Conservation (phyloP, 768 basidiomycete genomes). For the Pleurotus pulmonarius region DNA sequence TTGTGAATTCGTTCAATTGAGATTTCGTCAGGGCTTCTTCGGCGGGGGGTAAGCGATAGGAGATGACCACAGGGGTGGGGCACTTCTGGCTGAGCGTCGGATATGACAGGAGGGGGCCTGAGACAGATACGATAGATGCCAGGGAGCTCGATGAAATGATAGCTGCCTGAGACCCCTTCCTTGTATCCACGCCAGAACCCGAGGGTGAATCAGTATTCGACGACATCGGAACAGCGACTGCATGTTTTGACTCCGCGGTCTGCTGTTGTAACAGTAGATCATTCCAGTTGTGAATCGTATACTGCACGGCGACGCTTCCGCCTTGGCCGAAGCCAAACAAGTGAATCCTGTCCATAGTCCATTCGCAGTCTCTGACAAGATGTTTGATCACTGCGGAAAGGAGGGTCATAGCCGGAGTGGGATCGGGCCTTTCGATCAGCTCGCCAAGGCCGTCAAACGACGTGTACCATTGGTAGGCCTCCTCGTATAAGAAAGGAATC, state of each 20-base stretch:
- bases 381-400: slow-evolving; percentile 50
- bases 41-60: slow-evolving; percentile 48
- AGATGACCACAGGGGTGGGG: slow-evolving; percentile 60
- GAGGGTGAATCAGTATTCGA: background rate
- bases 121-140: slow-evolving; percentile 66
- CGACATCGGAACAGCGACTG: background rate
- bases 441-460: slow-evolving; percentile 83
- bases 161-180: slow-evolving; percentile 9
- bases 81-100: slow-evolving; percentile 54
- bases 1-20: slow-evolving; percentile 51
- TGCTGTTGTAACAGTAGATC: slow-evolving; percentile 20
- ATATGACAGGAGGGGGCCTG: slow-evolving; percentile 75
- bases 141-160: slow-evolving; percentile 15
- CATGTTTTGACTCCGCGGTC: slow-evolving; percentile 1
- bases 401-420: slow-evolving; percentile 59
- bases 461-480: slow-evolving; percentile 83
- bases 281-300: slow-evolving; percentile 56
- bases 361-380: slow-evolving; percentile 56
- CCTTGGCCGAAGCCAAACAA: slow-evolving; percentile 89
- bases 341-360: slow-evolving; percentile 72
- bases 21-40: slow-evolving; percentile 39
- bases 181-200: background rate
- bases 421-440: slow-evolving; percentile 65
- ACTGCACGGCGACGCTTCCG: slow-evolving; percentile 72
- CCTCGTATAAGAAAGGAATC: slow-evolving; percentile 72